Base-by-base conservation (phyloP, 1,139 yeast species). In the Yamadazyma buinensis region DNA sequence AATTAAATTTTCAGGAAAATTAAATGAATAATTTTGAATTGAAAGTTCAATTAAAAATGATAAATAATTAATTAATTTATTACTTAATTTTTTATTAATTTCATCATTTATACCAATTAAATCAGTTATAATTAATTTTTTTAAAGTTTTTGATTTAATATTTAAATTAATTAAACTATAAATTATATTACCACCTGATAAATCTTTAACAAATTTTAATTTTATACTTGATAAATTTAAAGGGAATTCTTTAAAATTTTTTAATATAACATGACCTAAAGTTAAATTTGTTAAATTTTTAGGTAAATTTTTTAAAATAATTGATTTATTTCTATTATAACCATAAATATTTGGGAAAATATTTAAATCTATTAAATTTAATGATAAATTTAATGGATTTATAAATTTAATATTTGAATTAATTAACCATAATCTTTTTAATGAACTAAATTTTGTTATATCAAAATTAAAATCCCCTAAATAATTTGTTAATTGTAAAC, bases 241-340 rank as follows among this genome's bases (percentile, higher is more conserved):
- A 1, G 57, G 59, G 8, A 42, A 32, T 4, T 30, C 30, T 28
- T 39, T 42, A 7, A 31, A 26, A 18, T 37, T 15, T 11, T 38
- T 32, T 7, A 53, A 36, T 2, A 40, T 39, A 13, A 50, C 44
- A 31, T 52, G 48, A 10, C 55, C 54, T 17, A 55, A 36, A 12
- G 32, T 33, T n/a, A 55, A 35, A 13, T 15, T 17, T 6, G 33
- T 34, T 10, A 53, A 30, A 21, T 37, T 32, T 5, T 21, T 11
- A 1, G 59, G 58, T 22, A 55, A 36, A 8, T 42, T 34, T n/a
- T 19, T 33, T 10, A 28, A n/a, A 8, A 21, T 8, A 9, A 35
- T 22, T 13, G 30, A 26, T 29, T 36, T 30, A 25, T 49, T 51
- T 19, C 39, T 36, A 26, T 42, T 42, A 36, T 44, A 47, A 4